Base-by-base conservation (phyloP, 768 basidiomycete genomes). In the Mycena galericulata region DNA sequence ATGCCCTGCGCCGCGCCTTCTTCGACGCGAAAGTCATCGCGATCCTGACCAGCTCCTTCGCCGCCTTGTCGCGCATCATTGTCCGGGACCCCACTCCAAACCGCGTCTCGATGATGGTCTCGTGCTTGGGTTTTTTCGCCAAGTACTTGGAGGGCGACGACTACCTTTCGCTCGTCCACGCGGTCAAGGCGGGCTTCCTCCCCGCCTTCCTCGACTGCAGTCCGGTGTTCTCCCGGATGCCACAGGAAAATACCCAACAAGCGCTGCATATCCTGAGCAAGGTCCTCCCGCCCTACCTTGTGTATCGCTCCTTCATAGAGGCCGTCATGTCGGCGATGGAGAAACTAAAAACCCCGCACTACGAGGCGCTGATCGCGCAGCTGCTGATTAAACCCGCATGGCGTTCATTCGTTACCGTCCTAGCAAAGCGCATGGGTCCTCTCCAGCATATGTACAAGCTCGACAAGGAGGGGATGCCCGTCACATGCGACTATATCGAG, bases 131-230 rank as follows among this genome's bases (percentile, higher is more conserved):
- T 3, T 81, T 78, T 59, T 72, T 81, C 18, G 60, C 71, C 20
- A 79, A 78, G 65, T 80, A 73, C 56, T 72, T 83, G 26, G 79
- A 82, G 1, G 78, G 78, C 14, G 80, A 81, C 54, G 80, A 80
- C n/a, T 81, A 81, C 62, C 77, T 75, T 3, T 79, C 78, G 75
- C 75, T 82, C 5, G 71, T 68, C 0, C 76, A 78, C 55, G 72
- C 79, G 4, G 56, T 82, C 34, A 73, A 78, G n/a, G 75, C 79
- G 2, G 81, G 82, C 4, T 67, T 81, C n/a, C 63, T 81, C 18
- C 63, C 60, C 12, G 79, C 79, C 0, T 77, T 77, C 50, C 71
- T 75, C 18, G 76, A 76, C 38, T 75, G 77, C 64, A 76, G 75
- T 49, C 76, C 77, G 20, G 59, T 69, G 29, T 79, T 79, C 68